Evolutionary conservation across 345 rosid genomes (phyloP), one percentile per base, ranked within the genome.

Genomic region (Aurinia saxatilis): DNA sequence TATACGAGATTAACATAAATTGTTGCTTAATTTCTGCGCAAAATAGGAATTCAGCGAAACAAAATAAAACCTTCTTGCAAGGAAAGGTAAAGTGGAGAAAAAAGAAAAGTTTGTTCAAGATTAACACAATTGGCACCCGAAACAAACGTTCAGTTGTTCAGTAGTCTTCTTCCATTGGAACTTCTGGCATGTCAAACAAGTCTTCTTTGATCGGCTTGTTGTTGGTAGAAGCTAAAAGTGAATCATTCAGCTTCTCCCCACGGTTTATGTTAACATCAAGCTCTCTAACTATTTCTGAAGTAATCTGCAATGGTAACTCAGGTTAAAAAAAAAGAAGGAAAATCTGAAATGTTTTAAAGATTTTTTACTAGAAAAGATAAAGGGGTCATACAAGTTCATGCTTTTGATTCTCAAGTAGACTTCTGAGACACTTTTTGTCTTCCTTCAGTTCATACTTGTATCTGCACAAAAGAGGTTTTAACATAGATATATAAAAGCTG

Each of bases 391-490:
- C 57, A 49, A 15, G 38, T 0, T 63, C 1, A 39, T 63, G 67
- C 38, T 63, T 5, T 27, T 63, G 67, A 29, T 50, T 63, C 2
- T 63, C 67, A 38, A 63, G 30, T 37, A 63, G 30, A 63, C 67
- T 50, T 50, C 9, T 63, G 31, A 62, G 57, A 27, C 30, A 27
- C 30, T 27, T 5, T 27, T 27, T 27, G 30, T 27, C 30, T 27
- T 27, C 30, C 30, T 27, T 27, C 30, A 27, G 30, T 27, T 27
- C 30, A 27, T 27, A 27, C 30, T 27, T 27, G 30, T 27, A 27
- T 27, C 30, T 27, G 30, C 30, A 27, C 2, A 27, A 27, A 5
- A 27, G 30, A 27, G 6, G 30, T 27, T 27, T 27, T 27, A 27
- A 27, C 30, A 27, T 5, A 27, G 30, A 27, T 27, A 2, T 3